Evolutionary conservation across 176 grass and related monocot species (phyloP).

Genomic region (Bothriochloa decipiens): DNA sequence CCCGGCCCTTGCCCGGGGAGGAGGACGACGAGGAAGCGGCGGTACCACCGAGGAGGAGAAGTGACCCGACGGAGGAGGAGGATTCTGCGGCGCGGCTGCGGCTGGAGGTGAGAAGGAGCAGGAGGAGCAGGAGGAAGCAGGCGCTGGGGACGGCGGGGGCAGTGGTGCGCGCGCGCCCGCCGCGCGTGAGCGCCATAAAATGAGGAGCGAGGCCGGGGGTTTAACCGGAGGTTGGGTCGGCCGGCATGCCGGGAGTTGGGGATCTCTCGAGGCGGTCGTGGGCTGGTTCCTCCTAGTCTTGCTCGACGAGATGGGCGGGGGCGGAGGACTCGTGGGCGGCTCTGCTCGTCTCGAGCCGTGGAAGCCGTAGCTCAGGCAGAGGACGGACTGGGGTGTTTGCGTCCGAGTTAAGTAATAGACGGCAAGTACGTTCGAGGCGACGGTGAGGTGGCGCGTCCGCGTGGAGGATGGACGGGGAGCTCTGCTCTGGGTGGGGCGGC

Average conservation of each 20-base stretch:
- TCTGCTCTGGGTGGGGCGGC: background rate
- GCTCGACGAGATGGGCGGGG: background rate
- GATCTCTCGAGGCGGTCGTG: constrained; percentile 25
- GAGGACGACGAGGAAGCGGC: background rate
- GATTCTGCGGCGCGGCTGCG: background rate
- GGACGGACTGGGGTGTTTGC: background rate
- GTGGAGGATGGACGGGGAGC: background rate
- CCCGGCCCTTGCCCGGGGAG: background rate
- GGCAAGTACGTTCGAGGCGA: background rate
- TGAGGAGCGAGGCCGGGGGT: constrained; percentile 9
- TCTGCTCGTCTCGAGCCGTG: no score
- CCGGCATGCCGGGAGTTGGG: constrained; percentile 36
- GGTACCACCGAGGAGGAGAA: background rate
- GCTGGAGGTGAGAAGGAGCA: constrained; percentile 2
- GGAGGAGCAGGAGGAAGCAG: constrained; percentile 55
- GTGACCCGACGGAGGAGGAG: no score
- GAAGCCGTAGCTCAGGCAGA: no score
- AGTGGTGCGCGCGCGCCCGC: constrained; percentile 50
- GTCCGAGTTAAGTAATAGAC: background rate
- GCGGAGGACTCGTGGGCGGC: no score
- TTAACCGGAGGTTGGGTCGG: constrained; percentile 30
- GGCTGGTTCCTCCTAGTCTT: background rate
- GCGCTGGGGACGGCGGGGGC: constrained; percentile 49
- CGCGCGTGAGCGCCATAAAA: constrained; percentile 59
- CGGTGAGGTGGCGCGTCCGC: constrained; percentile 9